A percentile compares a stretch with the other conserved stretches of the same genome.
Evolutionary conservation across 208 protist genomes (phyloP).

Genomic region (Trypanosomatidae sp.): DNA sequence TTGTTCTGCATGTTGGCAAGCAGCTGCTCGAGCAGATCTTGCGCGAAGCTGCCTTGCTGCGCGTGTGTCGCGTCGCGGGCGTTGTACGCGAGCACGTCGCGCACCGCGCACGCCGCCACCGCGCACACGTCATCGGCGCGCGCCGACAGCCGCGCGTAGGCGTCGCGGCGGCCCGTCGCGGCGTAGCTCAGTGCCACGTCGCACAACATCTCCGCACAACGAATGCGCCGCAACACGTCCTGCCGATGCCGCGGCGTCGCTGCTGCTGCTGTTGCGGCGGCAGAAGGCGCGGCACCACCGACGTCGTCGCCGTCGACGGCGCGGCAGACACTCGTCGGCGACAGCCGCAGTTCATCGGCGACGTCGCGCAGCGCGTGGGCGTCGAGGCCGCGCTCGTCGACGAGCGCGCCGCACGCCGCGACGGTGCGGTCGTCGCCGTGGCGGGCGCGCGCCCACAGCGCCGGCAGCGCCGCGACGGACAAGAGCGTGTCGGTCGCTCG

Average conservation of each 20-base stretch:
- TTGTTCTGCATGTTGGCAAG: constrained; percentile 22
- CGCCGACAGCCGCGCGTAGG: constrained; percentile 8
- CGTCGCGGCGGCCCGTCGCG: constrained; percentile 11
- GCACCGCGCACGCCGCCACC: constrained; percentile 8
- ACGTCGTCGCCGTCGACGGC: too few relatives aligned
- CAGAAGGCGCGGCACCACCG: too few relatives aligned
- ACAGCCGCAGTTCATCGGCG: too few relatives aligned
- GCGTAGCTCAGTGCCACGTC: constrained; percentile 40
- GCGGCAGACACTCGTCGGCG: too few relatives aligned
- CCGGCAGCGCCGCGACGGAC: constrained; percentile 11
- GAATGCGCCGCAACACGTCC: too few relatives aligned
- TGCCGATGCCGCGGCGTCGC: too few relatives aligned
- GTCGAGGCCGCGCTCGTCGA: too few relatives aligned
- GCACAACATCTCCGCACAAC: constrained; percentile 27
- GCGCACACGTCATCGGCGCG: constrained; percentile 19
- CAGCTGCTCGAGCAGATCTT: constrained; percentile 24
- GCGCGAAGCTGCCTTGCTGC: constrained; percentile 34
- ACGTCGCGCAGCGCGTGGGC: too few relatives aligned
- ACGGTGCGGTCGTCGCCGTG: too few relatives aligned
- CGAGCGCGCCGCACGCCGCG: too few relatives aligned
- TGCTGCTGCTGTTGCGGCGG: too few relatives aligned
- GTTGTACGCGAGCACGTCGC: constrained; percentile 31
- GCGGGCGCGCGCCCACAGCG: too few relatives aligned
- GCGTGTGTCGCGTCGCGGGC: constrained; percentile 12
- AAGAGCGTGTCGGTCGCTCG: constrained; percentile 24